Percentiles rank a stretch among this genome's conserved stretches.
Conservation (phyloP, 164 flowering plant genomes). For the Magnolia sinica region DNA sequence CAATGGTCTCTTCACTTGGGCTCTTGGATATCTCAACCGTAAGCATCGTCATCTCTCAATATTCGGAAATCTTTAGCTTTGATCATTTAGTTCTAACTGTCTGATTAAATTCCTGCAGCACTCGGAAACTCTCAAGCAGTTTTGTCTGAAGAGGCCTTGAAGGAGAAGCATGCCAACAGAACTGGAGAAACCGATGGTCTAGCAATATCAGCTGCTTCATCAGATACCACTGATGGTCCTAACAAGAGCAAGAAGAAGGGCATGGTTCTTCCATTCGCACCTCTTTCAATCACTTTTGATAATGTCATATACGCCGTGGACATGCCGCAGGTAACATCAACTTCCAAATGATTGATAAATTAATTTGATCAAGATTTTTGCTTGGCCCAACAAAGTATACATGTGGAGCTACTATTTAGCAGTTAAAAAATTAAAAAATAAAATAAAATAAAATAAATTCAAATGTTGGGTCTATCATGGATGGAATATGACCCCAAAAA, state of each 20-base stretch:
- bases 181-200: slow-evolving; percentile 3
- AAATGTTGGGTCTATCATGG: too few relatives aligned
- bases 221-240: slow-evolving; percentile 4
- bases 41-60: slow-evolving; percentile 5
- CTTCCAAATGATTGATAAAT: not conserved
- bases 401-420: too few relatives aligned
- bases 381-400: not conserved
- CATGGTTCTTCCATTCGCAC: slow-evolving; percentile 52
- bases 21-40: slow-evolving; percentile 32
- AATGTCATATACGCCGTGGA: slow-evolving; percentile 43
- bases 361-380: too few relatives aligned
- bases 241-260: slow-evolving; percentile 28
- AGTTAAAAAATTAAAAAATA: too few relatives aligned
- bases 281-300: slow-evolving; percentile 42
- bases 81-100: not conserved
- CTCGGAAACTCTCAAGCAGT: not conserved
- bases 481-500: too few relatives aligned
- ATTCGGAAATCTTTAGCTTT: not conserved
- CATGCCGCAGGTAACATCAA: slow-evolving; percentile 42
- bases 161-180: not conserved
- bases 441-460: too few relatives aligned
- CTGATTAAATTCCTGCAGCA: slow-evolving; percentile 3
- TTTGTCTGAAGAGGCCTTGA: not conserved
- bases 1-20: slow-evolving; percentile 18
- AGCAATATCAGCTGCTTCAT: not conserved